A percentile compares a stretch with the other conserved stretches of the same genome.
Conservation (phyloP, 116 monocot genomes). For the Phalaenopsis hybrid region DNA sequence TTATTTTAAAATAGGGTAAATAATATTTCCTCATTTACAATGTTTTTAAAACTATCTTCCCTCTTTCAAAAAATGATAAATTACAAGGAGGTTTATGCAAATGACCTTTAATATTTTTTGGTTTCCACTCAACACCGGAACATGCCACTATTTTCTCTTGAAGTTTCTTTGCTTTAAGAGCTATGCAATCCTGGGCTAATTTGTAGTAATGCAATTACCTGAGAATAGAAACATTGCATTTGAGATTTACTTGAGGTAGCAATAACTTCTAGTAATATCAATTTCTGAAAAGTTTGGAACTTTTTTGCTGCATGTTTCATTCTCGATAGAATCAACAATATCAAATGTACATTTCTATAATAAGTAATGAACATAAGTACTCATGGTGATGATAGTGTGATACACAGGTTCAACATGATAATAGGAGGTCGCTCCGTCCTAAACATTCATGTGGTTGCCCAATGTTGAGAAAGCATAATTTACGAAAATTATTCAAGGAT, state of each 20-base stretch:
- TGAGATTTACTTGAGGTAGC: not conserved
- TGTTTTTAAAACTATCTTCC: too few species aligned
- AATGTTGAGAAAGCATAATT: conserved; percentile 65
- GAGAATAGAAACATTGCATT: not conserved
- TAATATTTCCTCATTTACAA: too few species aligned
- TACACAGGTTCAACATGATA: conserved; percentile 32
- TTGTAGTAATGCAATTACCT: not conserved
- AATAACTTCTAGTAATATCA: not conserved
- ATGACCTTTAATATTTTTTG: too few species aligned
- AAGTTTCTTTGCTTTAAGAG: not conserved
- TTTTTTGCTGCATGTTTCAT: not conserved
- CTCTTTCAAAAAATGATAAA: too few species aligned
- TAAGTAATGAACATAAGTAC: not conserved
- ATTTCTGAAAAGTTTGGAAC: not conserved
- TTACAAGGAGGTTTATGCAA: too few species aligned
- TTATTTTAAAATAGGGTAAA: too few species aligned
- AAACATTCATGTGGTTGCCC: conserved; percentile 68
- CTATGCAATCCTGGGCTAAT: not conserved
- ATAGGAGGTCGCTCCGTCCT: conserved; percentile 16
- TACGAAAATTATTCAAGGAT: conserved; percentile 45
- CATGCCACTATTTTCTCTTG: not conserved
- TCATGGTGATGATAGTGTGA: not conserved
- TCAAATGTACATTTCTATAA: not conserved
- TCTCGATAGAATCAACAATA: not conserved
- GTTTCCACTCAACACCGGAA: not conserved